Base-by-base conservation (phyloP, 2,329 filamentous ascomycete species). In the Canariomyces notabilis region DNA sequence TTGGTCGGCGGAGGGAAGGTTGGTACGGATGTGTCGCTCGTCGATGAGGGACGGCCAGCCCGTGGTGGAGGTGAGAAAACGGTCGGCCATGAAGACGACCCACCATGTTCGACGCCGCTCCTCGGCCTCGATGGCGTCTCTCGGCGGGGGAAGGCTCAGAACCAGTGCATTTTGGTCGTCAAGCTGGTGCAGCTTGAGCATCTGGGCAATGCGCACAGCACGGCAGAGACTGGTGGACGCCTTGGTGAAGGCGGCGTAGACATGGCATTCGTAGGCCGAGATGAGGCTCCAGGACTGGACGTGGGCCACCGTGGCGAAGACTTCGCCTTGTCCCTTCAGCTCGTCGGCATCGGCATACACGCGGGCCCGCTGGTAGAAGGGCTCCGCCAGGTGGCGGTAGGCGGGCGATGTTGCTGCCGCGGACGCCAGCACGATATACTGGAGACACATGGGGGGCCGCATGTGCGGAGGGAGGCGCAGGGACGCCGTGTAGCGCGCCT, bases 21-120 rank as follows among this genome's bases (percentile, higher is more conserved):
- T 77, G 4, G 79, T 83, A 62, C 49, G 35, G 26, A 59, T 48
- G 75, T 86, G 81, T 63, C 67, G 68, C 59, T 87, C 82, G 50
- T 86, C 80, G 35, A 85, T 74, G 5, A 71, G 70, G 70, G 84
- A 77, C 0, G 83, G 83, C 82, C 82, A 85, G 7, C 82, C 82
- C 15, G 82, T 86, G 21, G 80, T 81, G 38, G 84, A 79, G 56
- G 79, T 82, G 11, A 82, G 79, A 63, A 83, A 83, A 26, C 82
- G 72, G 60, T 87, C 83, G 12, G 77, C 65, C 49, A 75, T 78
- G 55, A 82, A 86, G 12, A 74, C 69, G 65, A 80, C 70, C 83
- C 83, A 86, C 57, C 85, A 87, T 0, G 80, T 82, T 53, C 83
- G 70, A 51, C 83, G 70, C 49, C 82, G 67, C 60, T 87, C 83